These are phyloP conservation scores for Phytophthora constricta DNA, from an alignment of 352 stramenopile genomes.

Conservation along the genomic window DNA sequence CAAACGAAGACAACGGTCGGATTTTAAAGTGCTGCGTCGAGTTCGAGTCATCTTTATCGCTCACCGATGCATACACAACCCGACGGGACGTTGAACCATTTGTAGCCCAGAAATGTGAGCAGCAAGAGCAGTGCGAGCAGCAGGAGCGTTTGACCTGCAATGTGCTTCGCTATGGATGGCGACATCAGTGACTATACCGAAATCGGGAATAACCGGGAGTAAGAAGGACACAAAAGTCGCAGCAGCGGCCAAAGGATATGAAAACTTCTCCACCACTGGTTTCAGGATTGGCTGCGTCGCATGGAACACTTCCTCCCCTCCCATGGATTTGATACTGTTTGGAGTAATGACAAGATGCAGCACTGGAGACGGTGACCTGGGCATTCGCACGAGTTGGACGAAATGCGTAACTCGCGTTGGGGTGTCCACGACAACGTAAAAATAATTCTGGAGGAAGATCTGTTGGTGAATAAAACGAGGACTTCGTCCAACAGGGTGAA, in stretches of 20 bases:
- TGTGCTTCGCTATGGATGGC: constrained; percentile 94
- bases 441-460: too few species aligned
- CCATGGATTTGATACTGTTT: constrained; percentile 55
- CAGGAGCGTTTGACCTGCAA: constrained; percentile 92
- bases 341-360: too few species aligned
- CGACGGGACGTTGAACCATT: constrained; percentile 57
- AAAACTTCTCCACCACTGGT: constrained; percentile 43
- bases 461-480: too few species aligned
- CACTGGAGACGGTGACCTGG: too few species aligned
- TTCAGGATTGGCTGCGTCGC: constrained; percentile 39
- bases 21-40: constrained; percentile 94
- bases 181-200: constrained; percentile 90
- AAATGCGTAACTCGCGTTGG: too few species aligned
- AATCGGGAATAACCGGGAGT: constrained; percentile 30
- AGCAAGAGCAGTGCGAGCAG: constrained; percentile 89
- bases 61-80: constrained; percentile 38
- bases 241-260: constrained; percentile 45
- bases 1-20: constrained; percentile 98
- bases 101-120: constrained; percentile 77
- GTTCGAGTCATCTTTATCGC: constrained; percentile 55
- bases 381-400: too few species aligned
- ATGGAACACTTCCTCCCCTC: constrained; percentile 43
- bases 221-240: constrained; percentile 26
- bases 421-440: too few species aligned
- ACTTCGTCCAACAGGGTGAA: too few species aligned